These are phyloP conservation scores for Herpotrichia juniperi DNA, from an alignment of 2,329 filamentous ascomycete genomes.

Conservation along the genomic window DNA sequence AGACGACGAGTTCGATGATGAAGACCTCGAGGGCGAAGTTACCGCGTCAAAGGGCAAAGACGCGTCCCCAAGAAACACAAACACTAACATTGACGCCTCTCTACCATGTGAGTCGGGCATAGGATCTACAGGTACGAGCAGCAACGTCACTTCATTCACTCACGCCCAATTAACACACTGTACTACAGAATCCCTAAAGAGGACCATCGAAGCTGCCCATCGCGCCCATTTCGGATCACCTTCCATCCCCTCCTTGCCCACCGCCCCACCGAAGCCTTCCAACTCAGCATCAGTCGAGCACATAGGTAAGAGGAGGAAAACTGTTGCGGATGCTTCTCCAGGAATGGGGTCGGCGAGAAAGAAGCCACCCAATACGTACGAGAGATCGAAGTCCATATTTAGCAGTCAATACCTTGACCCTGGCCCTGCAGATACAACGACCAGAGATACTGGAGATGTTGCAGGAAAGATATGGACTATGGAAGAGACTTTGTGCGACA, in stretches of 20 bases:
- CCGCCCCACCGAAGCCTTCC: background rate
- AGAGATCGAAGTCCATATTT: conserved; percentile 13
- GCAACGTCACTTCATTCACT: background rate
- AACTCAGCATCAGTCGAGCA: conserved; percentile 22
- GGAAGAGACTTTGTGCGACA: conserved; percentile 40
- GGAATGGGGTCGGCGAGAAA: conserved; percentile 3
- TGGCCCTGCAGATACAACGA: background rate
- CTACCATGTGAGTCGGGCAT: conserved; percentile 22
- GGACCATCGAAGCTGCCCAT: conserved; percentile 31
- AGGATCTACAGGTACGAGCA: conserved; percentile 35
- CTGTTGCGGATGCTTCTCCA: conserved; percentile 12
- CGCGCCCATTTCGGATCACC: conserved; percentile 26
- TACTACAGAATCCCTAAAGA: conserved; percentile 30
- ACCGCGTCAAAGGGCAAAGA: conserved; percentile 13
- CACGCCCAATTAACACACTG: conserved; percentile 5
- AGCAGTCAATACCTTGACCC: conserved; percentile 11
- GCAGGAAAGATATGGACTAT: conserved; percentile 23
- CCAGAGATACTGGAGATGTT: background rate
- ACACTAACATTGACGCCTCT: conserved; percentile 8
- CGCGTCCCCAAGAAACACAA: conserved; percentile 19
- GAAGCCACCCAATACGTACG: conserved; percentile 13
- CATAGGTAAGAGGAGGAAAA: conserved; percentile 30
- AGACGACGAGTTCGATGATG: conserved; percentile 44
- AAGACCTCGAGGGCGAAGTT: conserved; percentile 20
- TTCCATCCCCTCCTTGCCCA: background rate